Evolutionary conservation across 192 early-diverging fungal genomes (phyloP), one percentile per base, ranked within the genome.

Genomic region (Helicostylum pulchrum): DNA sequence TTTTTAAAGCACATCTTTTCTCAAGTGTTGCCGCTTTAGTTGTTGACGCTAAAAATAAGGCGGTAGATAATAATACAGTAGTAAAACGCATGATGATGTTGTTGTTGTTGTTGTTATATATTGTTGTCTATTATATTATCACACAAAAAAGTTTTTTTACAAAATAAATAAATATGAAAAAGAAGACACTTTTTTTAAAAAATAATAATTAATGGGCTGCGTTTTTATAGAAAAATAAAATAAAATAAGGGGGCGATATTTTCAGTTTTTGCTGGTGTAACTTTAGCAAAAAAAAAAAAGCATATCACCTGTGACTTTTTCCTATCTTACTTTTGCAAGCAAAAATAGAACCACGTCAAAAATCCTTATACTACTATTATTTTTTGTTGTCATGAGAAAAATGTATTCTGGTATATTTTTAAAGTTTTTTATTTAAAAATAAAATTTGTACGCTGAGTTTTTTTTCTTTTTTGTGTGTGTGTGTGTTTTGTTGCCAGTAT

Each of bases 1-100:
- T 70, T 51, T n/a, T 70, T 20, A 70, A 48, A 11, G 45, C 43
- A 36, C 32, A 62, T 39, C 70, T 49, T 55, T 31, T 48, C 2
- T 56, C 54, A 12, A 70, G 62, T 50, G 55, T 36, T n/a, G 64
- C 64, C 15, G 53, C 36, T 39, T 39, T 39, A 6, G 36, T 39
- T 43, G 36, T 39, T 43, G 53, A 14, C 11, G 44, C 53, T 23
- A 49, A 43, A 6, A 30, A 7, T 36, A 54, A 34, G 39, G 48
- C 26, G 14, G 20, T 39, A 44, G 63, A 54, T 34, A 64, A 30
- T 53, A 67, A 31, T 36, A 67, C 19, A 61, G 36, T 61, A 42
- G 44, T 59, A 42, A 21, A 43, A 20, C 47, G 56, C 48, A 51
- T 54, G 46, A 23, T 44, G 17, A 7, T 23, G 7, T 7, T 57